phyloP scores from a whole-genome alignment of 1,284 basidiomycete genomes.

The Inonotus hispidus region DNA sequence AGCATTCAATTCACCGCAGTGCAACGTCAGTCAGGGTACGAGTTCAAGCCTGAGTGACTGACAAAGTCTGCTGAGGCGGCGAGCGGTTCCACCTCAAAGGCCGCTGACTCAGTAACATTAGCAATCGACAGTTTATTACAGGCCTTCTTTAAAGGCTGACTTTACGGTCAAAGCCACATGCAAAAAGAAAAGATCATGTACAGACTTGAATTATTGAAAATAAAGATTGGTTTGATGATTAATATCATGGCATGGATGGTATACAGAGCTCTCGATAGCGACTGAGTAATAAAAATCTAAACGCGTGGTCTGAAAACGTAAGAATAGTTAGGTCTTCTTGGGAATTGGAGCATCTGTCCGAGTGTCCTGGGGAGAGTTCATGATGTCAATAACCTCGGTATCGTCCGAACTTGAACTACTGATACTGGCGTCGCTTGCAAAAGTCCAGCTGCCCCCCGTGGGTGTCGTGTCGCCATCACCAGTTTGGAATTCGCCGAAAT shows the following conservation, averaged over 20 bases:
- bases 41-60: slow-evolving; percentile 34
- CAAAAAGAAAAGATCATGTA: neutral
- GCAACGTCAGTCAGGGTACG: slow-evolving; percentile 67
- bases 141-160: slow-evolving; percentile 6
- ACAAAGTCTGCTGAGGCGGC: neutral
- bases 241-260: slow-evolving; percentile 1
- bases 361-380: slow-evolving; percentile 11
- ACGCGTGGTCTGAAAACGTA: neutral
- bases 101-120: slow-evolving; percentile 8
- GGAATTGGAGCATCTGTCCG: slow-evolving; percentile 12
- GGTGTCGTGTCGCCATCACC: slow-evolving; percentile 57
- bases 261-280: neutral
- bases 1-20: slow-evolving; percentile 63
- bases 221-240: neutral
- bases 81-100: neutral
- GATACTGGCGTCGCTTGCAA: slow-evolving; percentile 40
- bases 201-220: neutral
- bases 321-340: neutral
- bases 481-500: slow-evolving; percentile 76
- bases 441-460: slow-evolving; percentile 64
- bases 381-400: slow-evolving; percentile 12
- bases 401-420: slow-evolving; percentile 26
- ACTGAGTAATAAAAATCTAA: neutral
- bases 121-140: slow-evolving; percentile 11
- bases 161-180: neutral